A percentile compares a stretch with the other conserved stretches of the same genome.
phyloP scores from a whole-genome alignment of 2,329 filamentous ascomycete species.

The Amauroascus verrucosus region DNA sequence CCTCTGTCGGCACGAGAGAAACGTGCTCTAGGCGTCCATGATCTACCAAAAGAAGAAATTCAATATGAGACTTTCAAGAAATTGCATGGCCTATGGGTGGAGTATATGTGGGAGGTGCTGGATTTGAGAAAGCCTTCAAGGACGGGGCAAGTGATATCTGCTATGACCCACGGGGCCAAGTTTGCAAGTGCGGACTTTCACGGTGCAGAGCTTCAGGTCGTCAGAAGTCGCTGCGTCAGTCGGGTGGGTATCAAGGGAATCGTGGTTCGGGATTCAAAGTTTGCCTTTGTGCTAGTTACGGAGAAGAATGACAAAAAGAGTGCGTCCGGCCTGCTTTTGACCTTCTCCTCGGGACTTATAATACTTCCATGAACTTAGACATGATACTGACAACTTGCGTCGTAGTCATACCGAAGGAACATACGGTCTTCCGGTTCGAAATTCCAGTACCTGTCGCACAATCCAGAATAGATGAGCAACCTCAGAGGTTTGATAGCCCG shows the following conservation, averaged over 20 bases:
- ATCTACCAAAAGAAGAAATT: constrained; percentile 57
- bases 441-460: constrained; percentile 43
- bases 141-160: constrained; percentile 42
- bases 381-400: constrained; percentile 6
- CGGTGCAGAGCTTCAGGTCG: constrained; percentile 72
- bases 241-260: constrained; percentile 78
- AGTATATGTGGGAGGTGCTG: constrained; percentile 74
- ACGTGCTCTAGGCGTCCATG: constrained; percentile 60
- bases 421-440: constrained; percentile 70
- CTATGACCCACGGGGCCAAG: constrained; percentile 45
- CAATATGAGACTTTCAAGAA: constrained; percentile 69
- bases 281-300: constrained; percentile 76
- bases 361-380: not conserved
- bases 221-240: constrained; percentile 67
- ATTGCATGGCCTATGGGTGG: constrained; percentile 68
- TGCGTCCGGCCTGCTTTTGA: constrained; percentile 25
- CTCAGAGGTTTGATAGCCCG: constrained; percentile 16
- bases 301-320: constrained; percentile 58
- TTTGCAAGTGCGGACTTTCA: constrained; percentile 82
- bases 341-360: not conserved
- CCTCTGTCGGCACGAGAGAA: constrained; percentile 75
- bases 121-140: constrained; percentile 41
- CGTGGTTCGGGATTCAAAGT: constrained; percentile 78
- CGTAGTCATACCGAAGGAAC: constrained; percentile 71
- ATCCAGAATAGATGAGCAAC: constrained; percentile 15